Evolutionary conservation across 1,284 basidiomycete genomes (phyloP).

Genomic region (Tremellales sp.): DNA sequence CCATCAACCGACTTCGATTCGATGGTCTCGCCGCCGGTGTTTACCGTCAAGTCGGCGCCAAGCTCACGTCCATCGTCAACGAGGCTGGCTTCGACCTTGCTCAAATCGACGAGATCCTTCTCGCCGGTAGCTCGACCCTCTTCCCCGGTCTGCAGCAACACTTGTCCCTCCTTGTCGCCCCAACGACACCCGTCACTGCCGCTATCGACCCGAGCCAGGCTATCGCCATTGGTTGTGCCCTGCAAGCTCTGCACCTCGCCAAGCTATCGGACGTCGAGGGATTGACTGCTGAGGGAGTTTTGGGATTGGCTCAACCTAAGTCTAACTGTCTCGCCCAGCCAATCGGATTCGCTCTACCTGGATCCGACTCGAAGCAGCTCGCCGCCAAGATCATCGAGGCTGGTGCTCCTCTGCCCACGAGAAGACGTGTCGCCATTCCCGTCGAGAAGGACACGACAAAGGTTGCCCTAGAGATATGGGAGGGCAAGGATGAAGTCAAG

Average conservation of each 20-base stretch:
- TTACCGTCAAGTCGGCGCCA: constrained; percentile 65
- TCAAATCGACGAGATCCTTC: constrained; percentile 82
- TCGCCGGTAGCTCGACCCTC: constrained; percentile 82
- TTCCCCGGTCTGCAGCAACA: constrained; percentile 79
- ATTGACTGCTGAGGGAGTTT: constrained; percentile 47
- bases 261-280: constrained; percentile 50
- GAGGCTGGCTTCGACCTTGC: constrained; percentile 65
- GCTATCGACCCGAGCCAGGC: constrained; percentile 81
- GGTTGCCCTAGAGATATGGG: constrained; percentile 79
- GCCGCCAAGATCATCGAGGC: constrained; percentile 61
- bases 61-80: constrained; percentile 62
- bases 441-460: constrained; percentile 58
- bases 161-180: constrained; percentile 65
- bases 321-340: constrained; percentile 61
- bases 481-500: constrained; percentile 75
- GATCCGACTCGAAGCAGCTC: constrained; percentile 51
- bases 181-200: constrained; percentile 56
- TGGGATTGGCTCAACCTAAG: constrained; percentile 57
- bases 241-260: constrained; percentile 73
- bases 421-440: constrained; percentile 68
- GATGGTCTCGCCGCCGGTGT: constrained; percentile 76
- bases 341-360: constrained; percentile 76
- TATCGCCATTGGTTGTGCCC: constrained; percentile 79
- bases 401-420: constrained; percentile 74
- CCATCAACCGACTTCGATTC: constrained; percentile 92